Evolutionary conservation across 1,284 basidiomycete species (phyloP).

Genomic region (Schizophyllum amplum): DNA sequence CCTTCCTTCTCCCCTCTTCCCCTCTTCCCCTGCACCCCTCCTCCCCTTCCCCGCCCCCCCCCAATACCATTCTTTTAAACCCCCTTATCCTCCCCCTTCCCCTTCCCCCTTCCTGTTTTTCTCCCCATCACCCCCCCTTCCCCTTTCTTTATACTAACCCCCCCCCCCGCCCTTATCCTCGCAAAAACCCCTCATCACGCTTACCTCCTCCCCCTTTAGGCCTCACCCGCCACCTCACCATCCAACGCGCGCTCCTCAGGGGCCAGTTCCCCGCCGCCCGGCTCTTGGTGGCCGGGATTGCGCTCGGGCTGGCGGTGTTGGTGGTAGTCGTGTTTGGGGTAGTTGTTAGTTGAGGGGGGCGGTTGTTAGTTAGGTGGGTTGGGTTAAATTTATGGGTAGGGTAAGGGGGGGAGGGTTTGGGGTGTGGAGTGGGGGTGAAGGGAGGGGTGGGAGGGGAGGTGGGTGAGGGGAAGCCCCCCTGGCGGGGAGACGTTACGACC

Average conservation of each 20-base stretch:
- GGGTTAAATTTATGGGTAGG: conserved; percentile 28
- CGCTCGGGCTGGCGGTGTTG: conserved; percentile 31
- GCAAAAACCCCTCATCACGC: neutral
- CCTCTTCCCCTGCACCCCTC: neutral
- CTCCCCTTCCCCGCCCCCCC: neutral
- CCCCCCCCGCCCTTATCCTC: neutral
- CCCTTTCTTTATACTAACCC: too few species aligned
- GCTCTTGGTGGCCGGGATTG: conserved; percentile 24
- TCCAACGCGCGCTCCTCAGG: conserved; percentile 42
- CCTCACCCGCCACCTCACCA: conserved; percentile 41
- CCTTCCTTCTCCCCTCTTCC: neutral
- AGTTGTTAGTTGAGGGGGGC: conserved; percentile 19
- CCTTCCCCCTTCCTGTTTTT: too few species aligned
- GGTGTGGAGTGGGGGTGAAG: too few species aligned
- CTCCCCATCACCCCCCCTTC: too few species aligned
- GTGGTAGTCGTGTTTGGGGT: conserved; percentile 43
- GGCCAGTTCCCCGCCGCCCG: conserved; percentile 51
- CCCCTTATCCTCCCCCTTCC: too few species aligned
- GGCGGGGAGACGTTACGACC: too few species aligned
- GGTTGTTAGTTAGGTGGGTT: conserved; percentile 31
- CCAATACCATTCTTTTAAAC: conserved; percentile 1
- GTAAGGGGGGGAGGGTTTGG: too few species aligned
- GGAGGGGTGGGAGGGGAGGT: too few species aligned
- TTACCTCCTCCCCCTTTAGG: conserved; percentile 22
- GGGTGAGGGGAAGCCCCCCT: too few species aligned